Base-by-base conservation (phyloP, 148 eudicot genomes). In the Fagopyrum homotropicum region DNA sequence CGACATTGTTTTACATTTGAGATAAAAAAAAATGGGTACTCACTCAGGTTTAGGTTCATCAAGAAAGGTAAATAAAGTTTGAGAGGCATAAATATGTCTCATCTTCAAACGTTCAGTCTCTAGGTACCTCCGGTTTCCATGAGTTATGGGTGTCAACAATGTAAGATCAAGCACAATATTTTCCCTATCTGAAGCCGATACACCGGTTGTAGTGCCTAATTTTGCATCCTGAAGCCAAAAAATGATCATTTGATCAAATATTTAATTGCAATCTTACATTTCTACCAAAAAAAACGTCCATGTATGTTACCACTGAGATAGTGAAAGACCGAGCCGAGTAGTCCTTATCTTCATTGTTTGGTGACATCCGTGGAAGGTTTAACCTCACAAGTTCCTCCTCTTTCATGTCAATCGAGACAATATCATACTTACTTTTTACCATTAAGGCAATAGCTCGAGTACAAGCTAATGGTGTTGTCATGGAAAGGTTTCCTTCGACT, bases 71-170 rank as follows among this genome's bases (percentile, higher is more conserved):
- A 77, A 52, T 40, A 84, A 81, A 44, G 87, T 71, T 59, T 91
- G 95, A n/a, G 95, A 84, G 48, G 85, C 89, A 77, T 92, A 92
- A n/a, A 95, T 77, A 83, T 95, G 98, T 29, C 98, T 97, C 98
- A 91, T 91, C 78, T 94, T 94, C 68, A 74, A 70, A 17, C 97
- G 81, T 76, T 94, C 91, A 3, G 98, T 87, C 77, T 91, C 98
- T 56, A 94, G 77, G 74, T 94, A 94, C 76, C 83, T 90, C 79
- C 63, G 83, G 80, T 95, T 95, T 82, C 92, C 97, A 29, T 88
- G 85, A 16, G 26, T 22, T 22, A 22, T 89, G 26, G 96, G 92
- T 14, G 97, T 92, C 83, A 95, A 77, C 26, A 95, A 90, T 45
- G 98, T 85, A 71, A 95, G 88, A 49, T 86, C 86, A 55, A 84